phyloP scores from a whole-genome alignment of 352 stramenopile genomes.

The Blastocystis sp. region DNA sequence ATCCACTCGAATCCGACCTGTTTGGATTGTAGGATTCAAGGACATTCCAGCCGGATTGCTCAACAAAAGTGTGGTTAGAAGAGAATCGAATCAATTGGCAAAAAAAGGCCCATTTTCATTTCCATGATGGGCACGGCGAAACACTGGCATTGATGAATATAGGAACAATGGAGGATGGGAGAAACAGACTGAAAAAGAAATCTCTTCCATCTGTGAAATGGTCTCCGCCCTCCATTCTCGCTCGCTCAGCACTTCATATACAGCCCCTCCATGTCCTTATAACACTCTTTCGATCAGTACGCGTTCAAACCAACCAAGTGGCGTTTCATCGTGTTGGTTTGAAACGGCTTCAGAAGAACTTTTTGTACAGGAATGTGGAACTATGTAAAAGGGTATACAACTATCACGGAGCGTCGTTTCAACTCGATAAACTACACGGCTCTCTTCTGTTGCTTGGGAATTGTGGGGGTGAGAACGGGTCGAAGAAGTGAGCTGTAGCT shows the following conservation, averaged over 20 bases:
- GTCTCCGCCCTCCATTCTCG: too few relatives aligned
- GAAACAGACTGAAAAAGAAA: too few relatives aligned
- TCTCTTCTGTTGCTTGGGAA: conserved; percentile 17
- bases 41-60: conserved; percentile 8
- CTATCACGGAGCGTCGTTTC: conserved; percentile 17
- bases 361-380: conserved; percentile 5
- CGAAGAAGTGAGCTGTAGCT: neutral
- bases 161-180: too few relatives aligned
- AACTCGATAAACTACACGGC: conserved; percentile 5
- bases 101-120: conserved; percentile 1
- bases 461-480: conserved; percentile 7
- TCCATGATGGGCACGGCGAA: neutral
- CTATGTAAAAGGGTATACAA: conserved; percentile 41
- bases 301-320: too few relatives aligned
- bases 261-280: too few relatives aligned
- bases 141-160: neutral
- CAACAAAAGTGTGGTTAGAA: conserved; percentile 7
- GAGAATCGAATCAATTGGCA: neutral
- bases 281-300: too few relatives aligned
- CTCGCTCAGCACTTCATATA: too few relatives aligned
- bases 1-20: neutral
- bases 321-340: too few relatives aligned
- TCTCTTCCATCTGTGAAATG: too few relatives aligned
- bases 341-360: too few relatives aligned
- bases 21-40: conserved; percentile 17